These are phyloP conservation scores for Mycena indigotica DNA, from an alignment of 768 basidiomycete genomes.

Conservation along the genomic window DNA sequence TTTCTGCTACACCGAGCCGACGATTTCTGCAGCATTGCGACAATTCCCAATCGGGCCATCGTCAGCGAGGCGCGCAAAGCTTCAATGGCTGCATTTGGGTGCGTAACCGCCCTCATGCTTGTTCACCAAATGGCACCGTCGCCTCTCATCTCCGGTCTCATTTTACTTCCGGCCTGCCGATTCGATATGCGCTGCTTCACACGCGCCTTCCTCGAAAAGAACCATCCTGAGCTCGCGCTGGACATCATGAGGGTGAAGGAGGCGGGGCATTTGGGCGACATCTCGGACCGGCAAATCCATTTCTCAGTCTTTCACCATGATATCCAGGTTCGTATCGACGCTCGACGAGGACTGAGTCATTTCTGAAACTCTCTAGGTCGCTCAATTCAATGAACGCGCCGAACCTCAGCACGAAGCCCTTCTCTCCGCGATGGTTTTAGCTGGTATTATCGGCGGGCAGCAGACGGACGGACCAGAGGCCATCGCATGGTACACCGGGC, in stretches of 20 bases:
- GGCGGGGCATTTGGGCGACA: background rate
- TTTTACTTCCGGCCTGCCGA: background rate
- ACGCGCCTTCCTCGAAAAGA: background rate
- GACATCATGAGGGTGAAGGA: background rate
- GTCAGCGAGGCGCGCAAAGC: background rate
- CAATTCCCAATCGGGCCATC: background rate
- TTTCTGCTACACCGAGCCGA: background rate
- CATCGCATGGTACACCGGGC: background rate
- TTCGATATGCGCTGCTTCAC: background rate
- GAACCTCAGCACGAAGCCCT: background rate
- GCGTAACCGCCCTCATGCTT: background rate
- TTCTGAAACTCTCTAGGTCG: background rate
- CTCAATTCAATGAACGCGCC: background rate
- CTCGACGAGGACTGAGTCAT: too few species aligned
- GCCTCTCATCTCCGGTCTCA: background rate
- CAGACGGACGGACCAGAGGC: background rate
- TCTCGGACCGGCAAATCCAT: background rate
- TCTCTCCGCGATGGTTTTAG: background rate
- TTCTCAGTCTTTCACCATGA: background rate
- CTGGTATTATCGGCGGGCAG: background rate
- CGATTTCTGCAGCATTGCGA: background rate
- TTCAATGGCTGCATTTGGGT: background rate
- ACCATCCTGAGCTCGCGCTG: background rate
- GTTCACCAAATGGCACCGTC: background rate
- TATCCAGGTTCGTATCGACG: background rate